Evolutionary conservation across 73 alveolate genomes (phyloP).

Genomic region (Symbiodinium natans): DNA sequence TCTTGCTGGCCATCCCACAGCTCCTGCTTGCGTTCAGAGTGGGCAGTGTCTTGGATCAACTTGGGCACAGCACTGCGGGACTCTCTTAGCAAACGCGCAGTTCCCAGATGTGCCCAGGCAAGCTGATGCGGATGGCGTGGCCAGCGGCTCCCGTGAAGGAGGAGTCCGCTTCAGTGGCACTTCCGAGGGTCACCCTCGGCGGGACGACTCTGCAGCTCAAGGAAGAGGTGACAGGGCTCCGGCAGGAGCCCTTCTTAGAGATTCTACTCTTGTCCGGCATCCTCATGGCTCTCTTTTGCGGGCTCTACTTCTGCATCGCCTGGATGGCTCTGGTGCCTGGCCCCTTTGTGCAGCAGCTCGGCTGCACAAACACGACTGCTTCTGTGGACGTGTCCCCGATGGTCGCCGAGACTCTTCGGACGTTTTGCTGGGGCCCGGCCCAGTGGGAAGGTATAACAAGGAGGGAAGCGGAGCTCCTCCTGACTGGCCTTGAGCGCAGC

Average conservation of each 20-base stretch:
- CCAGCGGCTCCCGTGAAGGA: not conserved
- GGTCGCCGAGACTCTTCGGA: conserved; percentile 11
- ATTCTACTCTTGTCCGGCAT: not conserved
- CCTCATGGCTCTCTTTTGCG: not conserved
- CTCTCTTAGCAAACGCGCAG: no score
- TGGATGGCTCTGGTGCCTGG: conserved; percentile 6
- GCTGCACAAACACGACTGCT: conserved; percentile 1
- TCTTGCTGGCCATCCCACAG: not conserved
- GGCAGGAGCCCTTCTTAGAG: not conserved
- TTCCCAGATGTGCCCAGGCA: no score
- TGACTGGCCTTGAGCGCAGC: conserved; percentile 8
- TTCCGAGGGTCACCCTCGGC: not conserved
- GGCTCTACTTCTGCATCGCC: not conserved
- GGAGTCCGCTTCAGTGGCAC: not conserved
- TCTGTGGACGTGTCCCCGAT: conserved; percentile 1
- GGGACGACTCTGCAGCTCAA: conserved; percentile 13
- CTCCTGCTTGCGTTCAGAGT: not conserved
- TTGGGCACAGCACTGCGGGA: no score
- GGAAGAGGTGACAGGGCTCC: not conserved
- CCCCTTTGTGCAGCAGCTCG: not conserved
- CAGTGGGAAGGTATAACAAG: not conserved
- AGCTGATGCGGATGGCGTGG: not conserved
- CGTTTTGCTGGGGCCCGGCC: not conserved
- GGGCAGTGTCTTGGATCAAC: not conserved
- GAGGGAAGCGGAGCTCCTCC: not conserved